Conservation (phyloP, 2,329 filamentous ascomycete species). For the Peltaster fructicola region DNA sequence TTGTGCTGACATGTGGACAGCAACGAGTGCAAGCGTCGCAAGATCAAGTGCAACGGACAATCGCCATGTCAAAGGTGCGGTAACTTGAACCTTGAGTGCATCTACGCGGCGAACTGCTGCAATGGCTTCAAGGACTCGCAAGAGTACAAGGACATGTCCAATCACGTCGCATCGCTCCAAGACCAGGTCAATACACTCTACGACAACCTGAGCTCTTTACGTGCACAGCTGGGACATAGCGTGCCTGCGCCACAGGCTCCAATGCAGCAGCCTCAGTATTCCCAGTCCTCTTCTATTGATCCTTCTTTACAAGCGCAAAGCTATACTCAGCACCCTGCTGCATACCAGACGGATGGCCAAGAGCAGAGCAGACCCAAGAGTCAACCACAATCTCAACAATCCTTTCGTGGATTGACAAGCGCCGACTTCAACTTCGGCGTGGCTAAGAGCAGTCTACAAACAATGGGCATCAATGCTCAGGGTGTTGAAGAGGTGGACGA, state of each 20-base stretch:
- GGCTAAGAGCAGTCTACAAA: constrained; percentile 70
- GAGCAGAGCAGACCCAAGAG: no score
- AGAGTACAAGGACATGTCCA: constrained; percentile 70
- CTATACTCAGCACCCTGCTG: no score
- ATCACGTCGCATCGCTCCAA: constrained; percentile 57
- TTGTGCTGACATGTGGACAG: constrained; percentile 17
- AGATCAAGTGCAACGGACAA: constrained; percentile 53
- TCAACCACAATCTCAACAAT: constrained; percentile 29
- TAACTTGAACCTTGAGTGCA: constrained; percentile 44
- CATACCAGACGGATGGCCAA: no score
- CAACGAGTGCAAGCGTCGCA: constrained; percentile 48
- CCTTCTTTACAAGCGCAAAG: constrained; percentile 15
- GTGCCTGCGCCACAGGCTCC: constrained; percentile 9
- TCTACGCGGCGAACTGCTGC: constrained; percentile 51
- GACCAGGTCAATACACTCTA: constrained; percentile 69
- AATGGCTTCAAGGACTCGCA: constrained; percentile 85
- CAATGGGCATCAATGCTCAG: constrained; percentile 64
- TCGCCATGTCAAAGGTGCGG: constrained; percentile 47
- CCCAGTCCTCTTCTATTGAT: constrained; percentile 16
- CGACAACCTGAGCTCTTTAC: constrained; percentile 51
- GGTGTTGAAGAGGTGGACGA: constrained; percentile 32
- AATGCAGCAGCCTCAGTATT: constrained; percentile 5
- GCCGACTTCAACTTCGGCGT: constrained; percentile 72
- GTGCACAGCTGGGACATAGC: constrained; percentile 29
- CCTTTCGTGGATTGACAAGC: constrained; percentile 73